Conservation (phyloP, 2,329 filamentous ascomycete species). For the Monosporascus ibericus region DNA sequence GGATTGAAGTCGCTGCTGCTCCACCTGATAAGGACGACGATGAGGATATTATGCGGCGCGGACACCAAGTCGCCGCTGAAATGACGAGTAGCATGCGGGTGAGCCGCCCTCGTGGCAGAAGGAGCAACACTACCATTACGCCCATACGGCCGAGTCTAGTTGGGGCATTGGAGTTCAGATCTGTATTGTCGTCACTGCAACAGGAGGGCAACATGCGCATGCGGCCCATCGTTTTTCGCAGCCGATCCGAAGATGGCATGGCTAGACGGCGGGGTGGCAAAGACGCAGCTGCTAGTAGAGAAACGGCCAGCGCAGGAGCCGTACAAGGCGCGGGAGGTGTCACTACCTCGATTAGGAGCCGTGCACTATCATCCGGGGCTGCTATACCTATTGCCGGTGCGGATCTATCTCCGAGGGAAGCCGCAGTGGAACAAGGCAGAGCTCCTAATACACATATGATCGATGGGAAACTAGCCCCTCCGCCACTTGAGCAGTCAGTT, state of each 20-base stretch:
- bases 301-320: slow-evolving; percentile 9
- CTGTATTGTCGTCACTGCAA: slow-evolving; percentile 80
- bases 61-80: slow-evolving; percentile 64
- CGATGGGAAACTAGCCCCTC: slow-evolving; percentile 27
- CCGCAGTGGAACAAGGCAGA: slow-evolving; percentile 23
- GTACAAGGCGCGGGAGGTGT: slow-evolving; percentile 8
- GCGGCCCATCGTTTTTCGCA: slow-evolving; percentile 60
- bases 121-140: slow-evolving; percentile 68
- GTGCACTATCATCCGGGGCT: slow-evolving; percentile 44
- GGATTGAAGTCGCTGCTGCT: slow-evolving; percentile 40
- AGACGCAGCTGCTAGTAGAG: slow-evolving; percentile 2
- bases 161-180: slow-evolving; percentile 88
- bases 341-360: slow-evolving; percentile 24
- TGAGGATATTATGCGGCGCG: slow-evolving; percentile 51
- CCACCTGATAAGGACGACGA: slow-evolving; percentile 42
- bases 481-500: slow-evolving; percentile 11
- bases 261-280: slow-evolving; percentile 1
- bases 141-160: slow-evolving; percentile 90
- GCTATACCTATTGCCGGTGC: slow-evolving; percentile 28
- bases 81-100: slow-evolving; percentile 92
- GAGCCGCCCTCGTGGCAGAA: slow-evolving; percentile 57
- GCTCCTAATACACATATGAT: slow-evolving; percentile 18
- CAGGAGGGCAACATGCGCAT: slow-evolving; percentile 72
- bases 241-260: slow-evolving; percentile 59
- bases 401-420: slow-evolving; percentile 33